A percentile compares a stretch with the other conserved stretches of the same genome.
phyloP scores from a whole-genome alignment of 768 basidiomycete species.

The Lentinula aciculospora region DNA sequence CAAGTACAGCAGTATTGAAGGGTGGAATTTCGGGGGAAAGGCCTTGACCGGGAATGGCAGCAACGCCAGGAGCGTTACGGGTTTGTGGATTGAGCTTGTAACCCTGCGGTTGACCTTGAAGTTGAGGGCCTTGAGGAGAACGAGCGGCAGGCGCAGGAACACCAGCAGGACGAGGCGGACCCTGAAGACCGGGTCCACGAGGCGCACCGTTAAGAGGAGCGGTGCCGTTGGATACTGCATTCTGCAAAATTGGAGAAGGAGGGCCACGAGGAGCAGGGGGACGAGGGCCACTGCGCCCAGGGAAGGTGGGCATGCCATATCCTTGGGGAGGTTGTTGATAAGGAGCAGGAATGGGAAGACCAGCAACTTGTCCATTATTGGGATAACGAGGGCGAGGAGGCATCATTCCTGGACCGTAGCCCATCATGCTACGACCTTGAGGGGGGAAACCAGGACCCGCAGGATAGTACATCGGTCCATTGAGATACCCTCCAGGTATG shows the following conservation, averaged over 20 bases:
- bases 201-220: constrained; percentile 48
- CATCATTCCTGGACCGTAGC: constrained; percentile 81
- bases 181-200: constrained; percentile 45
- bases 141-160: constrained; percentile 31
- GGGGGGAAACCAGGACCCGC: constrained; percentile 79
- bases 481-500: constrained; percentile 79
- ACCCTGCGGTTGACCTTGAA: constrained; percentile 24
- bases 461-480: constrained; percentile 83
- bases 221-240: constrained; percentile 52
- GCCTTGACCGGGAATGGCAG: constrained; percentile 23
- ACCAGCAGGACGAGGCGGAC: constrained; percentile 25
- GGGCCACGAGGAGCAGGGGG: constrained; percentile 63
- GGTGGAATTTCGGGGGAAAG: constrained; percentile 34
- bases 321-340: constrained; percentile 74
- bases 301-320: constrained; percentile 67
- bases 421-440: constrained; percentile 74
- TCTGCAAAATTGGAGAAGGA: constrained; percentile 60
- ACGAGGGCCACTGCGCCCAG: constrained; percentile 45
- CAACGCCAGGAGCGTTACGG: constrained; percentile 25
- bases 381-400: constrained; percentile 84
- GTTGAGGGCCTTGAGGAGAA: constrained; percentile 21
- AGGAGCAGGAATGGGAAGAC: constrained; percentile 70
- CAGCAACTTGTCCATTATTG: constrained; percentile 65
- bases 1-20: constrained; percentile 42
- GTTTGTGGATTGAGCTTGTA: constrained; percentile 27